A percentile compares a stretch with the other conserved stretches of the same genome.
Conservation (phyloP, 2,329 filamentous ascomycete species). For the Arthrocladium fulminans region DNA sequence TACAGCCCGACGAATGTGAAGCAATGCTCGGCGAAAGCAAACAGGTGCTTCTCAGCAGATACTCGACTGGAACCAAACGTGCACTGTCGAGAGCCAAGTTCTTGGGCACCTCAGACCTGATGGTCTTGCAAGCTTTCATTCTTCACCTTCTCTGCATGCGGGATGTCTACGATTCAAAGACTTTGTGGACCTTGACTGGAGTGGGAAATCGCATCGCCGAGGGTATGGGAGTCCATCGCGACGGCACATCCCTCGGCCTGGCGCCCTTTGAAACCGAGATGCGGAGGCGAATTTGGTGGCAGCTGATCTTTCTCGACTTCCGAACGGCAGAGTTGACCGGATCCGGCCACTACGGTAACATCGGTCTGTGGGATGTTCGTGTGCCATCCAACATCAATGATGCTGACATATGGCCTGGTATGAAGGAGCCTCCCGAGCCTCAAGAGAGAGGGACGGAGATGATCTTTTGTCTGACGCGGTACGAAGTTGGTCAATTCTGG, state of each 20-base stretch:
- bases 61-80: conserved; percentile 55
- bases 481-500: conserved; percentile 51
- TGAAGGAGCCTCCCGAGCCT: conserved; percentile 39
- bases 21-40: conserved; percentile 48
- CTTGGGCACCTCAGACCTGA: conserved; percentile 51
- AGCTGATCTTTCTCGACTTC: conserved; percentile 40
- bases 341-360: conserved; percentile 15
- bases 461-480: conserved; percentile 53
- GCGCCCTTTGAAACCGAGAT: conserved; percentile 44
- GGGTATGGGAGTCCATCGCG: conserved; percentile 32
- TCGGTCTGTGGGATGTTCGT: conserved; percentile 31
- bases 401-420: conserved; percentile 41
- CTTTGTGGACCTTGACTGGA: conserved; percentile 37
- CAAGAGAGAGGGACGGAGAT: conserved; percentile 45
- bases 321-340: conserved; percentile 27
- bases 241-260: conserved; percentile 38
- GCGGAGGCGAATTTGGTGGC: conserved; percentile 33
- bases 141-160: conserved; percentile 48
- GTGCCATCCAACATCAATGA: conserved; percentile 47
- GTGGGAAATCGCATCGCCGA: conserved; percentile 35
- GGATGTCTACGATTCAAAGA: conserved; percentile 36
- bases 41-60: conserved; percentile 41
- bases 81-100: conserved; percentile 55
- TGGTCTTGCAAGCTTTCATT: conserved; percentile 54
- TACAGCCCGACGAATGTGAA: conserved; percentile 31